Evolutionary conservation across 805 yeast genomes (phyloP).

Genomic region (Vanderwaltozyma verrucispora): DNA sequence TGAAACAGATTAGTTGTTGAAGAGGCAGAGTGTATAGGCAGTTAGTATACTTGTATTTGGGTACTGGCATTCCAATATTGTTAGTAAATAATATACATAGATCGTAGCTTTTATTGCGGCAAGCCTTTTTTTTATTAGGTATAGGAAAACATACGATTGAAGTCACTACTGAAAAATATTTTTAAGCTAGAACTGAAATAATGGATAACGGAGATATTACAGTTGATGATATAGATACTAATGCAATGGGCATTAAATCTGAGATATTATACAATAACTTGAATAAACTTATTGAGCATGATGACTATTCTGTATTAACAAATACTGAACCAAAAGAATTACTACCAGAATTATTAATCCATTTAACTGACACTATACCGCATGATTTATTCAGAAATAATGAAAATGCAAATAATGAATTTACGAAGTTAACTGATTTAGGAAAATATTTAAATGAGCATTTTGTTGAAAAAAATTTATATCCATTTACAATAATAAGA

Average conservation of each 20-base stretch:
- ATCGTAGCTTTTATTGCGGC: no score
- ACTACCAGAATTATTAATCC: slow-evolving; percentile 14
- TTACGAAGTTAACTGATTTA: slow-evolving; percentile 5
- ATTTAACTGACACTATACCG: slow-evolving; percentile 20
- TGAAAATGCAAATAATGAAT: background rate
- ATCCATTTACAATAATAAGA: slow-evolving; percentile 41
- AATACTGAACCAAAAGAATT: slow-evolving; percentile 8
- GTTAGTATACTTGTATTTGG: no score
- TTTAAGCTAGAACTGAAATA: no score
- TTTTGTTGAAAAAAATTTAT: slow-evolving; percentile 10
- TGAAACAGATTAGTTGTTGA: no score
- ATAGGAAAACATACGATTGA: no score
- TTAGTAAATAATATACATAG: no score
- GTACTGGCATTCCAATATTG: no score
- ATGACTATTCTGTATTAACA: slow-evolving; percentile 8
- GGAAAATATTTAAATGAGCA: slow-evolving; percentile 9
- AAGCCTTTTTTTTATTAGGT: no score
- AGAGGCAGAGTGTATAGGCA: no score
- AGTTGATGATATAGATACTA: slow-evolving; percentile 1
- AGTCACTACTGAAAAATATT: no score
- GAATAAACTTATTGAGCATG: slow-evolving; percentile 9
- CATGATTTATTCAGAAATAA: slow-evolving; percentile 12
- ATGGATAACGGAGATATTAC: background rate
- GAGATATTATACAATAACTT: slow-evolving; percentile 1
- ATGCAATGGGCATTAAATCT: slow-evolving; percentile 4